Base-by-base conservation (phyloP, 495 filamentous ascomycete genomes). In the Saxophila tyrrhenica region DNA sequence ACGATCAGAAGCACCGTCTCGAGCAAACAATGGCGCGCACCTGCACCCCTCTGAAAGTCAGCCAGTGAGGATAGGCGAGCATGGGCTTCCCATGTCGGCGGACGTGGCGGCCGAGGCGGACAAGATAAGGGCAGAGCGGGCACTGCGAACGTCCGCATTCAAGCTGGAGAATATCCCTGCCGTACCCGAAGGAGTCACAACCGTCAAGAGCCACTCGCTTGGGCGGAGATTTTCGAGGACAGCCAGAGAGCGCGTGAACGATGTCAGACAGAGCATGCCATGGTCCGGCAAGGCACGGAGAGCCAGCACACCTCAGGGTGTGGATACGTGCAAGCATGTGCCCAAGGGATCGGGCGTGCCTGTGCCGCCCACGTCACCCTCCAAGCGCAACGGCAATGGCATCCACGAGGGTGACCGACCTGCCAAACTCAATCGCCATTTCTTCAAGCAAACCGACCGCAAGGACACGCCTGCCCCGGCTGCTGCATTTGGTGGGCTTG, bases 401-500 rank as follows among this genome's bases (percentile, higher is more conserved):
- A 38, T 17, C 1, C 17, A 42, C 17, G 22, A 46, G 1, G 38
- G 48, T 8, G 54, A 54, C n/a, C 25, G 35, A 21, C 50, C 32
- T n/a, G 15, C 32, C 35, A 52, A 52, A 25, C 17, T 43, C 19
- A 32, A 39, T 13, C 50, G 39, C 16, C 17, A 43, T n/a, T 43
- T 41, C 21, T n/a, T 22, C 5, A 41, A 52, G 15, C 8, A 17
- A 7, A 25, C 7, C 35, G 57, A 55, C 38, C 54, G 58, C 15
- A 61, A 54, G 25, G 58, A 61, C 47, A 61, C 58, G 13, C 58
- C 58, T 10, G 58, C 58, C 1, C 58, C 58, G 3, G 22, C 47
- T 17, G n/a, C 51, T 19, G 7, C 29, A 13, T 35, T 35, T 35
- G 17, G 11, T n/a, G 35, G 20, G 19, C 25, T 21, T 7, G 21